Conservation (phyloP, 805 yeast species). For the Metschnikowia lunata region DNA sequence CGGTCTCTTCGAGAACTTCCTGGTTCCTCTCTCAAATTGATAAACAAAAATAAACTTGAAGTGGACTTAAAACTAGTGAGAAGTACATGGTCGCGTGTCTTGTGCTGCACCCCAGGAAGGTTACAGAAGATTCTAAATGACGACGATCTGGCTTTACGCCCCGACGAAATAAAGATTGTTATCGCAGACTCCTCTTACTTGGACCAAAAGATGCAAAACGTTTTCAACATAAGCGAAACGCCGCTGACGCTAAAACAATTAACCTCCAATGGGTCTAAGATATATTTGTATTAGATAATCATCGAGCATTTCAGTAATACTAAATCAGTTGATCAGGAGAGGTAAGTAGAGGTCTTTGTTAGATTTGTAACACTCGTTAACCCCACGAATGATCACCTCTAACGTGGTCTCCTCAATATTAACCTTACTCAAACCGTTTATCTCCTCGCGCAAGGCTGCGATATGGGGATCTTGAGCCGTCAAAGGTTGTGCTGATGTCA, state of each 20-base stretch:
- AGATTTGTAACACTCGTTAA: constrained; percentile 27
- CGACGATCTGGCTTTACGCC: constrained; percentile 37
- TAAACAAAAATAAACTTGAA: constrained; percentile 66
- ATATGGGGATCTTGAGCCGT: constrained; percentile 1
- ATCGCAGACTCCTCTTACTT: constrained; percentile 59
- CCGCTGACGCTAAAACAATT: constrained; percentile 38
- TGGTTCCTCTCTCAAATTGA: constrained; percentile 62
- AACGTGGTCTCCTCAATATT: constrained; percentile 15
- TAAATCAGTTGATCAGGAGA: constrained; percentile 15
- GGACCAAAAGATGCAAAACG: constrained; percentile 54
- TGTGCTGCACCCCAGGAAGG: constrained; percentile 65
- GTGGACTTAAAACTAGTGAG: constrained; percentile 52
- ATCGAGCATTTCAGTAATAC: neutral
- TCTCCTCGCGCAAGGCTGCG: neutral
- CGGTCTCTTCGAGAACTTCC: constrained; percentile 50
- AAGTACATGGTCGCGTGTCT: constrained; percentile 44
- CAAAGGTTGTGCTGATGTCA: constrained; percentile 6
- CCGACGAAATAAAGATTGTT: constrained; percentile 46
- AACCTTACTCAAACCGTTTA: constrained; percentile 4
- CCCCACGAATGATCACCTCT: constrained; percentile 19
- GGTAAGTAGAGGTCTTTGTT: constrained; percentile 22
- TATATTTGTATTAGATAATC: constrained; percentile 45
- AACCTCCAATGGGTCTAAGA: constrained; percentile 40
- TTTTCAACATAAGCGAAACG: constrained; percentile 56
- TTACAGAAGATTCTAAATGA: constrained; percentile 43